Evolutionary conservation across 2,329 filamentous ascomycete species (phyloP).

Genomic region (Sporothrix dimorphospora): DNA sequence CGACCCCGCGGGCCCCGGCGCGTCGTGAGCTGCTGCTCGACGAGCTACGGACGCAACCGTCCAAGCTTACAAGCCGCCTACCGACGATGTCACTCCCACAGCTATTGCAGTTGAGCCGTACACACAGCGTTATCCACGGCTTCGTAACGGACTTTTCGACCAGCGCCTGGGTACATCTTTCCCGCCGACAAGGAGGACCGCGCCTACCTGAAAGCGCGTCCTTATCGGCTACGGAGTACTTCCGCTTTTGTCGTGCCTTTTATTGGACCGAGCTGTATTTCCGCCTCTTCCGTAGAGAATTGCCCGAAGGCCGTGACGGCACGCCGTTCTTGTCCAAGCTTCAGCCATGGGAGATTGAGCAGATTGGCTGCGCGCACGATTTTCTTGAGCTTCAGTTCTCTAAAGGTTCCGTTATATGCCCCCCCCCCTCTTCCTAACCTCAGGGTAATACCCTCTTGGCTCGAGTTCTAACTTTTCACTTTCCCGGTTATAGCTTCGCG

Average conservation of each 20-base stretch:
- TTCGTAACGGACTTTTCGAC: not conserved
- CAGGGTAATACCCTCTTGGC: too few relatives aligned
- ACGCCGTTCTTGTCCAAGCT: not conserved
- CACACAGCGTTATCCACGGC: not conserved
- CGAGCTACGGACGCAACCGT: not conserved
- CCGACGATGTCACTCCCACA: not conserved
- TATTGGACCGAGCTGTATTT: not conserved
- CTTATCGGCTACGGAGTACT: not conserved
- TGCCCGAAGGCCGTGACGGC: too few relatives aligned
- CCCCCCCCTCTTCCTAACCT: too few relatives aligned
- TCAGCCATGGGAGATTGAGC: not conserved
- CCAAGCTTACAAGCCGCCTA: not conserved
- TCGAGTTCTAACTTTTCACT: too few relatives aligned
- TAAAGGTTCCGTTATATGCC: not conserved
- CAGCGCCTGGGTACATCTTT: not conserved
- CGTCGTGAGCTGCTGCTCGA: too few relatives aligned
- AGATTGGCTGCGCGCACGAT: not conserved
- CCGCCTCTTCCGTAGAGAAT: not conserved
- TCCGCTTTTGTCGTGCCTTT: not conserved
- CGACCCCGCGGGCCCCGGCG: too few relatives aligned
- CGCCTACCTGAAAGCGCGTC: not conserved
- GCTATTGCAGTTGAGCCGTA: not conserved
- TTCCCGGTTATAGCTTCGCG: not conserved
- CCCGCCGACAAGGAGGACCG: too few relatives aligned
- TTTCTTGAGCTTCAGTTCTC: not conserved